These are phyloP conservation scores for Colletotrichum viniferum DNA, from an alignment of 2,329 filamentous ascomycete genomes.

Conservation along the genomic window DNA sequence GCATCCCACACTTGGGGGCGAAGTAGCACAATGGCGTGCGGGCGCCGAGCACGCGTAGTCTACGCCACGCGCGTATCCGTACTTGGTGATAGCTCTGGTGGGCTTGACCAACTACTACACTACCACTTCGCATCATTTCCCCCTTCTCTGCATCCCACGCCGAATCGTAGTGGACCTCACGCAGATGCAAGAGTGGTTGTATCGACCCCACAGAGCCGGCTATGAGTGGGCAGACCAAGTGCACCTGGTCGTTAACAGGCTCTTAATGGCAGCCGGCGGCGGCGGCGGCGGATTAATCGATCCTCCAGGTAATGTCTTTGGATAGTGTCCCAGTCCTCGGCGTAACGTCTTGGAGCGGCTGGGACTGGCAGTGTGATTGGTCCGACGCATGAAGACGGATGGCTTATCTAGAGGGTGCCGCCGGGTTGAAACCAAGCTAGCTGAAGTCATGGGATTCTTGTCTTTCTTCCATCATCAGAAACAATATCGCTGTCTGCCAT, in stretches of 20 bases:
- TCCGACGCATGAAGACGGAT: neutral
- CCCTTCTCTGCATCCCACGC: constrained; percentile 1
- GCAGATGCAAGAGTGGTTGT: neutral
- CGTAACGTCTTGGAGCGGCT: neutral
- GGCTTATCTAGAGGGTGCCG: constrained; percentile 15
- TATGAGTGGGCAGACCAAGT: neutral
- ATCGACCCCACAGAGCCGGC: neutral
- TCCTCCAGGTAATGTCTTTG: constrained; percentile 7
- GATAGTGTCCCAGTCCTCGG: neutral
- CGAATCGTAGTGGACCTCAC: neutral
- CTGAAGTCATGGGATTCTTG: constrained; percentile 20
- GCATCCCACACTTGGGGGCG: neutral
- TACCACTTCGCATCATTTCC: neutral
- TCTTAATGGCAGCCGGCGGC: neutral
- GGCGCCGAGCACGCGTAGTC: constrained; percentile 11
- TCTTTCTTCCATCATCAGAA: constrained; percentile 16
- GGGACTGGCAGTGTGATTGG: neutral
- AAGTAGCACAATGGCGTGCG: constrained; percentile 4
- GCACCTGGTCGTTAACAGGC: neutral
- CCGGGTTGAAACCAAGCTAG: constrained; percentile 18
- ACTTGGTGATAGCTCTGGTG: neutral
- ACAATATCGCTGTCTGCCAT: neutral
- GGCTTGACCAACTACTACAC: neutral
- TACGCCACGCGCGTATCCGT: neutral
- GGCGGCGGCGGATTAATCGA: neutral